phyloP scores from a whole-genome alignment of 2,329 filamentous ascomycete species.

The Magnaporthiopsis incrustans region DNA sequence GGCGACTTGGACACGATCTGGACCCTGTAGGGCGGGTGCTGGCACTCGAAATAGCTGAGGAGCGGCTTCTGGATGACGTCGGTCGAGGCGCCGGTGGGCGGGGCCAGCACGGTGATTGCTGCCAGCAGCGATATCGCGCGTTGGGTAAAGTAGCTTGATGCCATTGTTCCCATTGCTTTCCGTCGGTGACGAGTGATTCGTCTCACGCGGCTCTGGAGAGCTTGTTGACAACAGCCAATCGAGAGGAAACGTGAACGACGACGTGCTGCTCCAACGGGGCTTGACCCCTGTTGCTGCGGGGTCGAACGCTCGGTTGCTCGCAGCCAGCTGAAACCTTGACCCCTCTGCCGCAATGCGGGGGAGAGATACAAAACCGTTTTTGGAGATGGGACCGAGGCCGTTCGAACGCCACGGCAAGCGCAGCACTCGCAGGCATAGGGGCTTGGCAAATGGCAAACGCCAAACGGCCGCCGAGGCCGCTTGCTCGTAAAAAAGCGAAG shows the following conservation, averaged over 20 bases:
- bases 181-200: background rate
- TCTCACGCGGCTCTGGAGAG: background rate
- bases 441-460: background rate
- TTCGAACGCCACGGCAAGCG: background rate
- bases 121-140: slow-evolving; percentile 6
- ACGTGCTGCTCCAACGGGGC: background rate
- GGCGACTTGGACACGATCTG: slow-evolving; percentile 39
- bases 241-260: background rate
- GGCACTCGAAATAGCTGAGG: slow-evolving; percentile 7
- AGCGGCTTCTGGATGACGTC: slow-evolving; percentile 7
- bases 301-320: background rate
- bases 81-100: background rate
- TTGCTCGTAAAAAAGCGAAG: too few relatives aligned
- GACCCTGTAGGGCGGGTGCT: slow-evolving; percentile 27
- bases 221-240: background rate
- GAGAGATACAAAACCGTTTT: background rate
- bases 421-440: background rate
- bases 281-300: background rate
- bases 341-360: background rate
- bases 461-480: background rate
- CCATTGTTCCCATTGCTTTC: background rate
- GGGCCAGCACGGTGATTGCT: background rate
- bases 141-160: background rate
- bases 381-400: background rate
- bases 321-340: background rate